Conservation (phyloP, 257 asterid genomes). For the Primulina huaijiensis region DNA sequence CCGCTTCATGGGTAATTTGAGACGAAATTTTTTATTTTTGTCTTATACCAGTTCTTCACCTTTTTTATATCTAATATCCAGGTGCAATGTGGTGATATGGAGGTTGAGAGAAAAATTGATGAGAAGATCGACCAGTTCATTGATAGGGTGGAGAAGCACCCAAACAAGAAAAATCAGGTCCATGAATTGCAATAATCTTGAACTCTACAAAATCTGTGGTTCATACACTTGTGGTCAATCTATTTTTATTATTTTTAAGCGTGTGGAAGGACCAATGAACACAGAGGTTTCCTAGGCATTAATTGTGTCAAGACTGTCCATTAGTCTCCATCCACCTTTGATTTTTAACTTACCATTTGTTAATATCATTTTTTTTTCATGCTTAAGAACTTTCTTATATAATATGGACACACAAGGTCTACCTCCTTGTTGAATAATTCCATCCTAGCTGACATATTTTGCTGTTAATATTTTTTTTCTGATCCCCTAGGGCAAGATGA, state of each 20-base stretch:
- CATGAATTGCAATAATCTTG: slow-evolving; percentile 18
- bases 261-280: slow-evolving; percentile 2
- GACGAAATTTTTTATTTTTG: neutral
- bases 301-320: slow-evolving; percentile 2
- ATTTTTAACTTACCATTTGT: neutral
- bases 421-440: neutral
- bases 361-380: neutral
- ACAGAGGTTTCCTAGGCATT: slow-evolving; percentile 15
- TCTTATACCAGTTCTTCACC: neutral
- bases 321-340: neutral
- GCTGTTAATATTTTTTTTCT: neutral
- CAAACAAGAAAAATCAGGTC: slow-evolving; percentile 94
- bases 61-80: slow-evolving; percentile 27
- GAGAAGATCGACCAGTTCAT: slow-evolving; percentile 86
- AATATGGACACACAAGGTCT: neutral
- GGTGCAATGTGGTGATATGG: slow-evolving; percentile 91
- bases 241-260: slow-evolving; percentile 1
- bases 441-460: neutral
- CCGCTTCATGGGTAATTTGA: neutral
- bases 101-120: slow-evolving; percentile 77
- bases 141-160: slow-evolving; percentile 91
- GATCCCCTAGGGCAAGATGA: neutral
- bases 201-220: neutral
- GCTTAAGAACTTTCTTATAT: neutral
- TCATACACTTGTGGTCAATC: neutral